Evolutionary conservation across 2,329 filamentous ascomycete species (phyloP).

Genomic region (Paraconiothyrium brasiliense): DNA sequence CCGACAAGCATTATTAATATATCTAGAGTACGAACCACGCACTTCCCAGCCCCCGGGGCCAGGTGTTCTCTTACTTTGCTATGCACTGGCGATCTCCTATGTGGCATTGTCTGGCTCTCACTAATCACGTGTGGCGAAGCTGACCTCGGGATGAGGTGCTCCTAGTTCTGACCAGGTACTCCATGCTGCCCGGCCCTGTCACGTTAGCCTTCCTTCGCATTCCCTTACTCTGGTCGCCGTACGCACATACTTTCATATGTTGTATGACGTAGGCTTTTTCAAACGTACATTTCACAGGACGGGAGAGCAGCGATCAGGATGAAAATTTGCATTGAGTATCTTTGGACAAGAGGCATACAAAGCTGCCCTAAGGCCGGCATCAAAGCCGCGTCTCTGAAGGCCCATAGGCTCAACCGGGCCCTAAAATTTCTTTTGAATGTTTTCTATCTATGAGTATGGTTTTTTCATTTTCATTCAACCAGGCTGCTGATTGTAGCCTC

Average conservation of each 20-base stretch:
- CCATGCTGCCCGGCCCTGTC: background rate
- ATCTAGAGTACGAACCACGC: conserved; percentile 11
- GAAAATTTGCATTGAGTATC: conserved; percentile 16
- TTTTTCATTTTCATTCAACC: conserved; percentile 32
- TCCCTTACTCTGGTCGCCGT: background rate
- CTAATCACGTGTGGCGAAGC: conserved; percentile 10
- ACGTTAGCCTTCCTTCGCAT: background rate
- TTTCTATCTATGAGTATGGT: conserved; percentile 23
- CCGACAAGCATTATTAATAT: conserved; percentile 17
- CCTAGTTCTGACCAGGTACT: background rate
- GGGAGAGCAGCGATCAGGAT: background rate
- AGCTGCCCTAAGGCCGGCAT: background rate
- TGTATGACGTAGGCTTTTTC: background rate
- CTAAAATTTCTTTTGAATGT: conserved; percentile 28
- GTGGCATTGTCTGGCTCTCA: background rate
- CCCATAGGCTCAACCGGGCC: conserved; percentile 26
- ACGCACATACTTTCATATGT: background rate
- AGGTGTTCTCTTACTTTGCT: conserved; percentile 15
- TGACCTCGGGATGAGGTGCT: background rate
- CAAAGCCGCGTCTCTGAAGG: conserved; percentile 2
- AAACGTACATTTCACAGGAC: background rate
- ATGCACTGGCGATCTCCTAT: background rate
- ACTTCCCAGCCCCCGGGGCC: background rate
- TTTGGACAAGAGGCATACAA: conserved; percentile 4
- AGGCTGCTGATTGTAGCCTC: conserved; percentile 17